Percentiles rank a stretch among this genome's conserved stretches.
These are phyloP conservation scores for Hippophae rhamnoides DNA, from an alignment of 306 rosid genomes.

Conservation along the genomic window DNA sequence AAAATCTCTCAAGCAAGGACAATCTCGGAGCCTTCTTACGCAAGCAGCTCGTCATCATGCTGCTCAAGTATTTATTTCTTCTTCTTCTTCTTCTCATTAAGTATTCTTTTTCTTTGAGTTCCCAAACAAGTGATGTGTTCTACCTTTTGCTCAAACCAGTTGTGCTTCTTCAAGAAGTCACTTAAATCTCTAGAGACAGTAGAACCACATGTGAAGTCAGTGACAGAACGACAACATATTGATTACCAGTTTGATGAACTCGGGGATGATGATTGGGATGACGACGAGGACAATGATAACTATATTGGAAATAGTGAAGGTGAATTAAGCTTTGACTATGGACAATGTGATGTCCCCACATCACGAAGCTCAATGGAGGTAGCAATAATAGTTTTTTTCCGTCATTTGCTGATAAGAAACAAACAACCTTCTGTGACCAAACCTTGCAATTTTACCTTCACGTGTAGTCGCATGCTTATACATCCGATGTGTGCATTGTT, in stretches of 20 bases:
- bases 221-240: conserved; percentile 80
- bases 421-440: not conserved
- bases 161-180: conserved; percentile 81
- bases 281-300: conserved; percentile 35
- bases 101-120: conserved; percentile 14
- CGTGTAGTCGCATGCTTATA: not conserved
- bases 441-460: not conserved
- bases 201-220: conserved; percentile 77
- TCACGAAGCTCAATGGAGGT: conserved; percentile 65
- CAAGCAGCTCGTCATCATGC: conserved; percentile 99
- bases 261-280: conserved; percentile 59
- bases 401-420: conserved; percentile 12
- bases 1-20: conserved; percentile 97
- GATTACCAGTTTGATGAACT: conserved; percentile 84
- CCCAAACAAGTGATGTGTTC: conserved; percentile 15
- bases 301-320: conserved; percentile 61
- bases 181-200: conserved; percentile 73
- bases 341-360: conserved; percentile 46
- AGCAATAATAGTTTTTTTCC: conserved; percentile 7
- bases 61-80: conserved; percentile 61
- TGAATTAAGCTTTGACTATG: conserved; percentile 81
- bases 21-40: conserved; percentile 87
- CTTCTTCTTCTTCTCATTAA: conserved; percentile 6
- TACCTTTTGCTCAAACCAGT: conserved; percentile 41
- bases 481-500: not conserved